phyloP scores from a whole-genome alignment of 1,284 basidiomycete genomes.

The Ceratobasidium sp. region DNA sequence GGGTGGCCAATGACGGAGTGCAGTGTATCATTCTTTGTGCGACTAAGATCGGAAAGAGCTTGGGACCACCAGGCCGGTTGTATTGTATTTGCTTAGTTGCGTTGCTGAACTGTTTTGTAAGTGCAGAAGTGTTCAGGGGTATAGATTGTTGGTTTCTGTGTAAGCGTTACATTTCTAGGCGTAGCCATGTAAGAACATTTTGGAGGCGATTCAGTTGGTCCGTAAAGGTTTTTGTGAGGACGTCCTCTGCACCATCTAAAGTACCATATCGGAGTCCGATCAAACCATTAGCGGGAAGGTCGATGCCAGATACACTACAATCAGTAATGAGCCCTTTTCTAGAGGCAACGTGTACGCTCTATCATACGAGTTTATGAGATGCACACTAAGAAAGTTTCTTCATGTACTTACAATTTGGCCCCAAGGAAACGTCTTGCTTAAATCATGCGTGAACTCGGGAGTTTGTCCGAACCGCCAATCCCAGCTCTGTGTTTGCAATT shows the following conservation, averaged over 20 bases:
- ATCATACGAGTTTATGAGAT: neutral
- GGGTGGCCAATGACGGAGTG: constrained; percentile 8
- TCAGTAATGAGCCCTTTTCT: constrained; percentile 63
- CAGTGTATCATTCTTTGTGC: constrained; percentile 35
- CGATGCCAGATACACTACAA: constrained; percentile 53
- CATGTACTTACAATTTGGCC: constrained; percentile 68
- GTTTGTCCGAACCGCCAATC: constrained; percentile 95
- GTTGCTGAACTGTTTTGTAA: constrained; percentile 26
- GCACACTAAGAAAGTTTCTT: neutral
- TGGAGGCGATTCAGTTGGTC: constrained; percentile 7
- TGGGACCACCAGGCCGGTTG: constrained; percentile 7
- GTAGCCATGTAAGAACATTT: constrained; percentile 39
- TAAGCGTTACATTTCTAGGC: constrained; percentile 29
- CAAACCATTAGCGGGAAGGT: constrained; percentile 49
- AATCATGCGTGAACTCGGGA: constrained; percentile 86
- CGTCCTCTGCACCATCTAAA: constrained; percentile 53
- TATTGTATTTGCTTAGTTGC: constrained; percentile 41
- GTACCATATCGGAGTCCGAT: constrained; percentile 58
- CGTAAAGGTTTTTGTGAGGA: constrained; percentile 27
- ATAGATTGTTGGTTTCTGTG: constrained; percentile 1
- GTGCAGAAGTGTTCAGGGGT: constrained; percentile 24
- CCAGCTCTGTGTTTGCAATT: constrained; percentile 75
- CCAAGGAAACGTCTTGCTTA: constrained; percentile 69
- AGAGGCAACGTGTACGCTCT: constrained; percentile 60
- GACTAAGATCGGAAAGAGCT: neutral